phyloP scores from a whole-genome alignment of 352 stramenopile species.

The Thraustotheca clavata region DNA sequence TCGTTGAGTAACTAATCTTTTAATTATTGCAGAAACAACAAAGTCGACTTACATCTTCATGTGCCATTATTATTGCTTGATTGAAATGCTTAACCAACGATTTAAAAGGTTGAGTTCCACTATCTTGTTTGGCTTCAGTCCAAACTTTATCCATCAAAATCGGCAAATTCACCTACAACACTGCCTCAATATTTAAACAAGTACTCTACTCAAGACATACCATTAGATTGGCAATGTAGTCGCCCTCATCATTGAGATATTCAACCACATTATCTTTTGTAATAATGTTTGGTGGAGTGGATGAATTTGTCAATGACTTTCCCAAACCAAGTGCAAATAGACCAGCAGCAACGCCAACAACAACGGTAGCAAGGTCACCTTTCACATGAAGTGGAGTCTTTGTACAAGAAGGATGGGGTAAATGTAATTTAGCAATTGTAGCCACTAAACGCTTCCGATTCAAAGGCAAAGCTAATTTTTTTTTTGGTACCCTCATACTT shows the following conservation, averaged over 20 bases:
- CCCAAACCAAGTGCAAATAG: conserved; percentile 56
- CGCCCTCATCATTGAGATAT: conserved; percentile 67
- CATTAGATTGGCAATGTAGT: conserved; percentile 51
- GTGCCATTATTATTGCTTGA: conserved; percentile 18
- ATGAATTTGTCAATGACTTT: conserved; percentile 84
- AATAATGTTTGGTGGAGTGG: conserved; percentile 26
- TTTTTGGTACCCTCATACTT: no score
- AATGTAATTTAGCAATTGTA: no score
- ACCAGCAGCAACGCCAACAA: conserved; percentile 46
- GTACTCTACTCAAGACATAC: conserved; percentile 29
- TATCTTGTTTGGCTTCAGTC: conserved; percentile 3
- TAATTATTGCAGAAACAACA: no score
- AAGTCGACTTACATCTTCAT: neutral
- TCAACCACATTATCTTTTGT: conserved; percentile 53
- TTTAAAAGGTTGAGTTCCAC: conserved; percentile 4
- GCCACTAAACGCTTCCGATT: no score
- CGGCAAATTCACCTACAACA: conserved; percentile 13
- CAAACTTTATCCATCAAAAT: neutral
- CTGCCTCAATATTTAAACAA: neutral
- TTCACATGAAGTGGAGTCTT: conserved; percentile 16
- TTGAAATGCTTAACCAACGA: conserved; percentile 11
- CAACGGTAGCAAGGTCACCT: conserved; percentile 9
- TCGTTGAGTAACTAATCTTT: conserved; percentile 6
- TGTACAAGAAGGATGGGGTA: no score
- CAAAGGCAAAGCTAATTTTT: no score